Evolutionary conservation across 2,329 filamentous ascomycete genomes (phyloP).

Genomic region (Cercospora zeae-maydis): DNA sequence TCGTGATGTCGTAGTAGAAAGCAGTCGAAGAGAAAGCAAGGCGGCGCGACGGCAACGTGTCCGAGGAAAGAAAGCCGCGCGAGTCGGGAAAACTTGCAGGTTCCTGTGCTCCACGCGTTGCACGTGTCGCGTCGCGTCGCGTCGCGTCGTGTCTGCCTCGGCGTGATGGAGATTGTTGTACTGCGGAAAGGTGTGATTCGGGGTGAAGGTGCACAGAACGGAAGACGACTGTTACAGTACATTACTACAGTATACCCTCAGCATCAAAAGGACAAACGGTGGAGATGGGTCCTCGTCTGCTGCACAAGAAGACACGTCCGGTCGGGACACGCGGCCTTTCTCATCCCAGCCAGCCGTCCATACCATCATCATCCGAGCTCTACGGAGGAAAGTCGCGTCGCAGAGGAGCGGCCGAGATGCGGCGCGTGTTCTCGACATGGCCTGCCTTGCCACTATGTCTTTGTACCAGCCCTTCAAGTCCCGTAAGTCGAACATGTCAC

Average conservation of each 20-base stretch:
- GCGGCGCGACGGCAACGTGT: not conserved
- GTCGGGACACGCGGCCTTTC: not conserved
- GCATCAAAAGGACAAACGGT: not conserved
- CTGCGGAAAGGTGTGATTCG: too few species aligned
- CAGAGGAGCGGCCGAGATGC: slow-evolving; percentile 22
- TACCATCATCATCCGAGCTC: not conserved
- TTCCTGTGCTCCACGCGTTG: not conserved
- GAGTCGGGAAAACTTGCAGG: not conserved
- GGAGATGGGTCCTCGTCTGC: slow-evolving; percentile 14
- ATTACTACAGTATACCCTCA: too few species aligned
- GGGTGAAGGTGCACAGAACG: too few species aligned
- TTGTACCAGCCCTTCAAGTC: not conserved
- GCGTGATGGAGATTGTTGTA: too few species aligned
- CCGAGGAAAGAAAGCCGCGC: not conserved
- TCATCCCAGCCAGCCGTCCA: not conserved
- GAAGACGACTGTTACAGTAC: too few species aligned
- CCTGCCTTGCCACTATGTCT: slow-evolving; percentile 26
- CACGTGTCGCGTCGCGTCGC: not conserved
- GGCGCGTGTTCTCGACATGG: slow-evolving; percentile 24
- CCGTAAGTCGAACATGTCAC: not conserved
- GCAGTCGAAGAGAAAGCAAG: not conserved
- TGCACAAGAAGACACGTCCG: slow-evolving; percentile 20
- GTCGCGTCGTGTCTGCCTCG: not conserved
- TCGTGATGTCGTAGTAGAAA: not conserved
- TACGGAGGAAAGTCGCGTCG: not conserved